Base-by-base conservation (phyloP, 1,284 basidiomycete genomes). In the Psilocybe mexicana region DNA sequence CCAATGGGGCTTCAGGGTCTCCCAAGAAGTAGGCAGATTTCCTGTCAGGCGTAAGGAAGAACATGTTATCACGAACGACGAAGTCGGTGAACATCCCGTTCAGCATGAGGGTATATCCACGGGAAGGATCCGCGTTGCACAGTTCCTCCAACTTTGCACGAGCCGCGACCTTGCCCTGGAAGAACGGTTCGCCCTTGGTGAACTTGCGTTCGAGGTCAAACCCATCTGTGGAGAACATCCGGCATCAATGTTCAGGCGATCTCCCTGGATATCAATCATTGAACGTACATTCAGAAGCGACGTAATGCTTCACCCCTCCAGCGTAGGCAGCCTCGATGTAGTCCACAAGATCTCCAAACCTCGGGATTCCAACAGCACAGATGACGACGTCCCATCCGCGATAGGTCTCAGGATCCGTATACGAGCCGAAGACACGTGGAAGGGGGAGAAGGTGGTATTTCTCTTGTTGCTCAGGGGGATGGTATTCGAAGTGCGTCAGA, bases 381-480 rank as follows among this genome's bases (percentile, higher is more conserved):
- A 58, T 49, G 1, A 58, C 51, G 26, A 58, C 49, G 24, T 58
- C 57, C 30, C 53, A 58, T 12, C 57, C 57, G n/a, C 43, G 46
- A 43, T 58, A 58, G 11, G 57, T 44, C 8, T 40, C 47, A 5
- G 57, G 52, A n/a, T 58, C 57, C 14, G 46, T 51, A 25, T 43
- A 54, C 0, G 51, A 38, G 18, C 57, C 57, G 12, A 54, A 45
- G 4, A 54, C 33, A 25, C 57, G 52, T 10, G 28, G 24, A 4
- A 58, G 35, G 43, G 57, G 57, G 24, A 58, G 52, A 24, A 10
- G 28, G 14, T 49, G 42, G 43, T 58, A 58, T 28, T 38, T 58
- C 2, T 46, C 52, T 42, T 58, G 52, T 33, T 58, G 53, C 23
- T 58, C 57, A 26, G 57, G 52, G 10, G 24, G 30, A 25, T 23